Percentiles rank a stretch among this genome's conserved stretches.
These are phyloP conservation scores for Penicillium concentricum DNA, from an alignment of 2,329 filamentous ascomycete species.

Conservation along the genomic window DNA sequence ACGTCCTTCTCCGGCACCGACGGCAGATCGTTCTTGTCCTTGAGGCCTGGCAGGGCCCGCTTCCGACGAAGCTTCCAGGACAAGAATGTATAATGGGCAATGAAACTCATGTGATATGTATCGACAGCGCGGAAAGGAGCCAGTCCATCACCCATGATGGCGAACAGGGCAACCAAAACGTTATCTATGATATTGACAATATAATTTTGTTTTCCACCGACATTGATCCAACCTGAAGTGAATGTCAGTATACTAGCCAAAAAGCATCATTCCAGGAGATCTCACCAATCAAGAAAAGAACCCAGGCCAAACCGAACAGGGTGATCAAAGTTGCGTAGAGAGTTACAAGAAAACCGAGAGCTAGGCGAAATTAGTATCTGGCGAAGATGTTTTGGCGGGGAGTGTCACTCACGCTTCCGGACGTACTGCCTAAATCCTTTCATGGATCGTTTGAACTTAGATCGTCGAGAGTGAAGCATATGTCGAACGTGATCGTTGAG, in stretches of 20 bases:
- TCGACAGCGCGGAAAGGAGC: slow-evolving; percentile 75
- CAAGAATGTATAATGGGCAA: slow-evolving; percentile 68
- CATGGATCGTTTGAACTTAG: slow-evolving; percentile 75
- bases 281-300: slow-evolving; percentile 79
- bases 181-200: slow-evolving; percentile 69
- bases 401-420: slow-evolving; percentile 57
- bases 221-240: slow-evolving; percentile 71
- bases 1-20: slow-evolving; percentile 42
- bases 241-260: not conserved
- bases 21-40: slow-evolving; percentile 69
- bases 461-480: slow-evolving; percentile 78
- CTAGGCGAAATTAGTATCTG: slow-evolving; percentile 31
- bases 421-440: slow-evolving; percentile 80
- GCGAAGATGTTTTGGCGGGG: not conserved
- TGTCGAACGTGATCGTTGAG: slow-evolving; percentile 85
- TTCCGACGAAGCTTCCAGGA: slow-evolving; percentile 67
- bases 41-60: slow-evolving; percentile 60
- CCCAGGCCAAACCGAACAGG: slow-evolving; percentile 81
- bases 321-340: slow-evolving; percentile 81
- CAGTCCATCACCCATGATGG: slow-evolving; percentile 67
- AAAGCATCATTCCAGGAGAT: not conserved
- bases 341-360: slow-evolving; percentile 79
- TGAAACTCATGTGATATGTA: slow-evolving; percentile 84
- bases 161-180: slow-evolving; percentile 68
- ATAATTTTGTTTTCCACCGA: slow-evolving; percentile 69